Evolutionary conservation across 805 yeast species (phyloP), one percentile per base, ranked within the genome.

Genomic region (Nakazawaea populi): DNA sequence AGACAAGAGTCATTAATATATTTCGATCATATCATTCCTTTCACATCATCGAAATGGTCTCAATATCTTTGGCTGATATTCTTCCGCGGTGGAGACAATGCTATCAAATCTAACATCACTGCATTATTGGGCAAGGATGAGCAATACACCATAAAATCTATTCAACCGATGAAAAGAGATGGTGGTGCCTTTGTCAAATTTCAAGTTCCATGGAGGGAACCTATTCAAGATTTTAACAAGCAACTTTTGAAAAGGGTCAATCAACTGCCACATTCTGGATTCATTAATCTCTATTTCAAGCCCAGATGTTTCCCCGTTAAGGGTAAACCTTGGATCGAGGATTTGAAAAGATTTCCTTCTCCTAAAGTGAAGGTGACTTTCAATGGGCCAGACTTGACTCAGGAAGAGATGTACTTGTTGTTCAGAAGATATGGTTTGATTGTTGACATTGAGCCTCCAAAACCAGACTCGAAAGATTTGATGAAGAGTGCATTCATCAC

Each of bases 251-350:
- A 56, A 60, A 73, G 64, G 58, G 77, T 56, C 51, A 69, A 51
- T 48, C 58, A 56, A 14, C 53, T 59, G 1, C 48, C 52, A 27
- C 53, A 62, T 1, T 58, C 64, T 2, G 71, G 72, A 10, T 44
- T 71, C 9, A 24, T 43, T 6, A 70, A 76, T 27, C 72, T 71
- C 49, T 58, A 80, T n/a, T 65, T 77, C 1, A 70, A 67, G 51
- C 86, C 85, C 2, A 69, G 71, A 53, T 85, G 77, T 48, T 84
- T 75, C 60, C 83, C 87, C 0, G 97, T 94, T 1, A 84, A 86
- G 58, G 99, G 99, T 54, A 73, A 78, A 1, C 99, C 99, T 0
- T 92, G 97, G 97, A 86, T 94, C 54, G 98, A 92, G 68, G 99
- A 94, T 63, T 72, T 94, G 64, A 78, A 88, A 58, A 70, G 97